phyloP scores from a whole-genome alignment of 257 asterid species.

The Thymus mandschuricus region DNA sequence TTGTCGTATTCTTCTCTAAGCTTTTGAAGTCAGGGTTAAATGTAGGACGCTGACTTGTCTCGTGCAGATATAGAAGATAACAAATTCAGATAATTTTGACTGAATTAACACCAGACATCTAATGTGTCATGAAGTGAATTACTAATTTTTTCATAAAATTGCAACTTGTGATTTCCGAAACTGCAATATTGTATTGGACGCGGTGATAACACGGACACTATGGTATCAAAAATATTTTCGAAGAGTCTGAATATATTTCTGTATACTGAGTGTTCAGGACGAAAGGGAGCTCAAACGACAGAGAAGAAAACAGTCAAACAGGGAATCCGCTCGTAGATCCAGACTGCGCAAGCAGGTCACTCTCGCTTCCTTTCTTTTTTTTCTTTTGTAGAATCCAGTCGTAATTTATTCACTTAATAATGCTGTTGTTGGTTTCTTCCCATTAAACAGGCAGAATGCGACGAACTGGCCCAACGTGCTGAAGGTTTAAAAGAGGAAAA shows the following conservation, averaged over 20 bases:
- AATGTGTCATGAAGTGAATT: conserved; percentile 6
- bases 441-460: conserved; percentile 82
- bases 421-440: conserved; percentile 25
- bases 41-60: conserved; percentile 4
- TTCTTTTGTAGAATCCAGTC: neutral
- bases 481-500: conserved; percentile 80
- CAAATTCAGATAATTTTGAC: conserved; percentile 7
- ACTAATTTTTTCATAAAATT: neutral
- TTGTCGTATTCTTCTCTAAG: neutral
- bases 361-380: conserved; percentile 12
- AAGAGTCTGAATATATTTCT: conserved; percentile 12
- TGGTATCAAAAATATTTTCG: neutral
- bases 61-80: conserved; percentile 16
- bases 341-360: conserved; percentile 91
- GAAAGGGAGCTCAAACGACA: conserved; percentile 92
- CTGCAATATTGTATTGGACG: neutral
- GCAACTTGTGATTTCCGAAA: conserved; percentile 19
- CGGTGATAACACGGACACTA: neutral
- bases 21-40: conserved; percentile 10
- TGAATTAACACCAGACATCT: neutral
- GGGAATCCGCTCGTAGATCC: conserved; percentile 98
- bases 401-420: neutral
- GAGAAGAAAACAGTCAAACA: conserved; percentile 93
- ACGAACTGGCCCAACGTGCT: conserved; percentile 89
- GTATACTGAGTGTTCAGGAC: conserved; percentile 58